Evolutionary conservation across 2,329 filamentous ascomycete genomes (phyloP).

Genomic region (Tolypocladium pustulatum): DNA sequence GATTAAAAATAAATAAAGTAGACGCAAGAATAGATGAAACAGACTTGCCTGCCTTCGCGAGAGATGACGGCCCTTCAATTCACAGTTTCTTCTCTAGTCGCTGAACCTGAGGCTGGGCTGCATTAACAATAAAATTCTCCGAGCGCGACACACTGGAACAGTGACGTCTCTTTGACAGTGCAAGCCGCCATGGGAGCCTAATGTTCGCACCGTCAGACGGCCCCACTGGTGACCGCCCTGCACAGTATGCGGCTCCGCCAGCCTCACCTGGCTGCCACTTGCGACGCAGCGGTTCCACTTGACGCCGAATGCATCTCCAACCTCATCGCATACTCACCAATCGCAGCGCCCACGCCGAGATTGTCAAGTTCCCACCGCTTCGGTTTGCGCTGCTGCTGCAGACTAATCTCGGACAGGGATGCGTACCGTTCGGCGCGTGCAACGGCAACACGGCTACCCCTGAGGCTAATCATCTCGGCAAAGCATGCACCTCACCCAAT

Average conservation of each 20-base stretch:
- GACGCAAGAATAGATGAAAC: no score
- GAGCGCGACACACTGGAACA: neutral
- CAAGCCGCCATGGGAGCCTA: neutral
- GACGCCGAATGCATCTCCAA: neutral
- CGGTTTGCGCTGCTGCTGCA: neutral
- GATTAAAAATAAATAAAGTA: no score
- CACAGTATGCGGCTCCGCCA: conserved; percentile 1
- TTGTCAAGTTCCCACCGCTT: neutral
- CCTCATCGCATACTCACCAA: neutral
- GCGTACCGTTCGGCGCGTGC: neutral
- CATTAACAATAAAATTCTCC: neutral
- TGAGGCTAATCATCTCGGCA: neutral
- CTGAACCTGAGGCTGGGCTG: neutral
- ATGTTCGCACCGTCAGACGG: neutral
- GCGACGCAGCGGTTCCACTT: neutral
- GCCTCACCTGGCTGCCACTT: neutral
- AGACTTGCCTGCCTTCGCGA: neutral
- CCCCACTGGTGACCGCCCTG: conserved; percentile 2
- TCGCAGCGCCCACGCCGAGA: neutral
- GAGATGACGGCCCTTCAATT: neutral
- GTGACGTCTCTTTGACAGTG: conserved; percentile 5
- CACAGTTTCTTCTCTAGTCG: neutral
- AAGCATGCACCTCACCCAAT: neutral
- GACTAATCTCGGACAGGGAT: neutral
- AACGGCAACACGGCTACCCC: neutral